Percentiles rank a stretch among this genome's conserved stretches.
phyloP scores from a whole-genome alignment of 192 early-diverging fungal species.

The Linnemannia hyalina region DNA sequence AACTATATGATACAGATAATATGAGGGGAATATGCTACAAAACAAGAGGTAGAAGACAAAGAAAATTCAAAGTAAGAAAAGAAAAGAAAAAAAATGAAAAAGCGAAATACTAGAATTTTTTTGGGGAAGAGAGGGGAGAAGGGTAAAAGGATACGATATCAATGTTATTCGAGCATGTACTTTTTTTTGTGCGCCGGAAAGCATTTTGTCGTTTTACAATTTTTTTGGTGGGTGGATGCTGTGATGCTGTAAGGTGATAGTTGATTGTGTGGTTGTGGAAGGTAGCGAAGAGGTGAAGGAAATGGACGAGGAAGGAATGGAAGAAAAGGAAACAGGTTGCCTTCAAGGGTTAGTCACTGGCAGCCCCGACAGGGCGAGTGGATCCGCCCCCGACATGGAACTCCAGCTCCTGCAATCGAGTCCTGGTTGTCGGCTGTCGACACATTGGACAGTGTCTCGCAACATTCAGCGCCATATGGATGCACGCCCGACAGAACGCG shows the following conservation, averaged over 20 bases:
- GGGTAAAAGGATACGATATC: no score
- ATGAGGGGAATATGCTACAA: neutral
- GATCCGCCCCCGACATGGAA: constrained; percentile 14
- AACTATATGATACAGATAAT: neutral
- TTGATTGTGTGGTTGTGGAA: neutral
- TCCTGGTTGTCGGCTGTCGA: constrained; percentile 9
- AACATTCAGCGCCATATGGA: constrained; percentile 14
- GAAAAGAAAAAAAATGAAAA: neutral
- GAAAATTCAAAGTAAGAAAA: neutral
- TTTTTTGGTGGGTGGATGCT: neutral
- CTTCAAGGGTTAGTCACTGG: neutral
- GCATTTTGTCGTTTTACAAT: constrained; percentile 11
- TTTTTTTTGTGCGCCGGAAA: constrained; percentile 2
- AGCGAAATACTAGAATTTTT: neutral
- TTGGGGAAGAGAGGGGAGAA: neutral
- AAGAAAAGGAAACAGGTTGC: neutral
- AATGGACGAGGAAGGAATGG: neutral
- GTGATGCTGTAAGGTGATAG: neutral
- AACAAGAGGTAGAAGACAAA: constrained; percentile 2
- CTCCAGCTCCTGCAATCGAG: constrained; percentile 22
- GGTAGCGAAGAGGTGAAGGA: neutral
- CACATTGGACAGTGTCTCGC: constrained; percentile 33
- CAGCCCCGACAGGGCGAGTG: neutral
- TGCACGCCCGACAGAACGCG: constrained; percentile 32
- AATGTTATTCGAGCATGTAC: neutral